Evolutionary conservation across 306 rosid genomes (phyloP).

Genomic region (Hippophae tibetana): DNA sequence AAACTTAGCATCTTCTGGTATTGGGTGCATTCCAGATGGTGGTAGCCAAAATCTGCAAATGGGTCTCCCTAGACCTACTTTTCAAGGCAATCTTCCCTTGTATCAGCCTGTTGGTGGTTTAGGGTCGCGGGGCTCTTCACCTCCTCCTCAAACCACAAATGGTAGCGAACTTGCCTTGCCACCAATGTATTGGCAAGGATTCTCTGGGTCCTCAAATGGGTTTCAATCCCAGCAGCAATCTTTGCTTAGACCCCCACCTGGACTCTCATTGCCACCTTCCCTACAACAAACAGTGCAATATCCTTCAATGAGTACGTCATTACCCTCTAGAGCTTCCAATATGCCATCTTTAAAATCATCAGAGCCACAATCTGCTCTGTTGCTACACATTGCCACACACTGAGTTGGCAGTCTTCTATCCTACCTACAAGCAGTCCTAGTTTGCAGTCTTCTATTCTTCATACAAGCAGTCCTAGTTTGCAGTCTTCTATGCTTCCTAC

Average conservation of each 20-base stretch:
- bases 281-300: conserved; percentile 17
- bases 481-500: too few relatives aligned
- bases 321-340: conserved; percentile 6
- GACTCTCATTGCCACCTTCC: conserved; percentile 14
- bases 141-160: conserved; percentile 16
- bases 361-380: conserved; percentile 16
- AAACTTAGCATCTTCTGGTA: conserved; percentile 10
- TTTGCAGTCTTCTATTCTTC: too few relatives aligned
- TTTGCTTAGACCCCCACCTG: conserved; percentile 19
- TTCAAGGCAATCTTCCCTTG: conserved; percentile 18
- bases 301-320: conserved; percentile 6
- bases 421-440: too few relatives aligned
- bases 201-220: conserved; percentile 15
- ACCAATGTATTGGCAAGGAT: conserved; percentile 20
- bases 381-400: conserved; percentile 9
- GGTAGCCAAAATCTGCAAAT: conserved; percentile 11
- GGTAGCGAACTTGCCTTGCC: conserved; percentile 16
- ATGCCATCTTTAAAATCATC: conserved; percentile 12
- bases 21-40: conserved; percentile 12
- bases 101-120: conserved; percentile 16
- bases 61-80: conserved; percentile 15
- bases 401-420: too few relatives aligned
- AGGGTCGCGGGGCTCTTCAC: conserved; percentile 20
- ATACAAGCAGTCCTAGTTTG: too few relatives aligned
- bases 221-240: conserved; percentile 25